Percentiles rank a stretch among this genome's conserved stretches.
Evolutionary conservation across 164 flowering plant genomes (phyloP).

Genomic region (Cinnamomum chago): DNA sequence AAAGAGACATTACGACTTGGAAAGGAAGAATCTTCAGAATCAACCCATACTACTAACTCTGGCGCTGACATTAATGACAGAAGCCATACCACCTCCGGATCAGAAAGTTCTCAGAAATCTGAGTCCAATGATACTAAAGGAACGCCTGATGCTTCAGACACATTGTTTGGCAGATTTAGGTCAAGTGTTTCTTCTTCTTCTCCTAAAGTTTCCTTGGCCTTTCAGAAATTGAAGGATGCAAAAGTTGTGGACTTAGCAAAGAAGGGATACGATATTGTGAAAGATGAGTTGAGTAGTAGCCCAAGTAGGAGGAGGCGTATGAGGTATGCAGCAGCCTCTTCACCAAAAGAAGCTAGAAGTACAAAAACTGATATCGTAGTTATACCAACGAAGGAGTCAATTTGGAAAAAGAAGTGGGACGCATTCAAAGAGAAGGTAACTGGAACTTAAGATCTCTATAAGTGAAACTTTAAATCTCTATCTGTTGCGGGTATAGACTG

Average conservation of each 20-base stretch:
- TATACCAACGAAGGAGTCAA: conserved; percentile 63
- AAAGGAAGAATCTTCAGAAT: conserved; percentile 43
- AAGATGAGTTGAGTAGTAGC: conserved; percentile 76
- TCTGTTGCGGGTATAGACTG: background rate
- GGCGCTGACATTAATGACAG: conserved; percentile 33
- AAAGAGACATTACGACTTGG: conserved; percentile 65
- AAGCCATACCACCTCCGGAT: conserved; percentile 30
- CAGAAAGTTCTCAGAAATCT: conserved; percentile 37
- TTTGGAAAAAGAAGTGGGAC: conserved; percentile 79
- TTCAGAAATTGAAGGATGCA: conserved; percentile 67
- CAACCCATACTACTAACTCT: conserved; percentile 25
- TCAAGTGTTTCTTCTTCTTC: conserved; percentile 50
- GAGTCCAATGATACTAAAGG: conserved; percentile 35
- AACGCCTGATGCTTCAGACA: conserved; percentile 15
- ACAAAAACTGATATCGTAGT: conserved; percentile 70
- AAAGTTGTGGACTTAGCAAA: conserved; percentile 74
- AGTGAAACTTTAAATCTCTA: no score
- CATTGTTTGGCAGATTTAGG: conserved; percentile 53
- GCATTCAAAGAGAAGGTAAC: conserved; percentile 69
- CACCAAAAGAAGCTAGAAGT: conserved; percentile 60
- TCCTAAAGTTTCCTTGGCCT: conserved; percentile 53
- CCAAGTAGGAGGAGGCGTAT: conserved; percentile 58
- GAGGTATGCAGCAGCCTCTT: conserved; percentile 42
- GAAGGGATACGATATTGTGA: conserved; percentile 72
- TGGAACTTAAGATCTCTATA: background rate